These are phyloP conservation scores for Thalassiosira hispida DNA, from an alignment of 352 stramenopile species.

Conservation along the genomic window DNA sequence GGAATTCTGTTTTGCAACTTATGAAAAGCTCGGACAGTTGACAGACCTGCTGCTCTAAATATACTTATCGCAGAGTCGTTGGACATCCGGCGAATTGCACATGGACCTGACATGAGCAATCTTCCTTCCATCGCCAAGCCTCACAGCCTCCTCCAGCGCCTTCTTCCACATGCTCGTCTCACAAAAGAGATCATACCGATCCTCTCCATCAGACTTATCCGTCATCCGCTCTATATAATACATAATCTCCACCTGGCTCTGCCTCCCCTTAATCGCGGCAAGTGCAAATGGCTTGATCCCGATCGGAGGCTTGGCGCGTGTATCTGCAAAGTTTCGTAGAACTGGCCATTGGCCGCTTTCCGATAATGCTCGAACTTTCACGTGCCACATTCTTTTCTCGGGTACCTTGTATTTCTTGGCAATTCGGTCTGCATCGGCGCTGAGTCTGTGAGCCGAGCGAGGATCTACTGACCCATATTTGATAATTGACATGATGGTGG, in stretches of 20 bases:
- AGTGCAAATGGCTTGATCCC: slow-evolving; percentile 80
- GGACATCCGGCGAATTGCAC: slow-evolving; percentile 74
- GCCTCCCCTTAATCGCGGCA: slow-evolving; percentile 67
- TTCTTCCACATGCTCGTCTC: slow-evolving; percentile 75
- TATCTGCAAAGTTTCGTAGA: slow-evolving; percentile 71
- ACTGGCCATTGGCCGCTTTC: slow-evolving; percentile 75
- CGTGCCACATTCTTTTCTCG: slow-evolving; percentile 79
- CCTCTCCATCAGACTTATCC: slow-evolving; percentile 63
- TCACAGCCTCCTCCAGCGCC: slow-evolving; percentile 75
- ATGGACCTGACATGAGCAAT: slow-evolving; percentile 73
- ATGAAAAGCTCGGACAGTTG: no score
- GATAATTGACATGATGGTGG: slow-evolving; percentile 74
- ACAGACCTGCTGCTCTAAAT: no score
- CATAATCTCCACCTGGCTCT: slow-evolving; percentile 64
- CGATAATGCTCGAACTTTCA: slow-evolving; percentile 77
- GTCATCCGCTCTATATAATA: slow-evolving; percentile 75
- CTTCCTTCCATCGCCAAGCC: slow-evolving; percentile 64
- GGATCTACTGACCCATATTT: slow-evolving; percentile 65
- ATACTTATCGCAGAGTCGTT: slow-evolving; percentile 71
- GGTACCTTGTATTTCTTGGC: slow-evolving; percentile 77
- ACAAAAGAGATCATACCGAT: slow-evolving; percentile 77
- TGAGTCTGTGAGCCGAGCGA: slow-evolving; percentile 65
- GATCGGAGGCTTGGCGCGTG: slow-evolving; percentile 74
- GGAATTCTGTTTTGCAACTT: no score
- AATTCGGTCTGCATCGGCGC: slow-evolving; percentile 76